phyloP scores from a whole-genome alignment of 768 basidiomycete genomes.

The Boletus sensibilis region DNA sequence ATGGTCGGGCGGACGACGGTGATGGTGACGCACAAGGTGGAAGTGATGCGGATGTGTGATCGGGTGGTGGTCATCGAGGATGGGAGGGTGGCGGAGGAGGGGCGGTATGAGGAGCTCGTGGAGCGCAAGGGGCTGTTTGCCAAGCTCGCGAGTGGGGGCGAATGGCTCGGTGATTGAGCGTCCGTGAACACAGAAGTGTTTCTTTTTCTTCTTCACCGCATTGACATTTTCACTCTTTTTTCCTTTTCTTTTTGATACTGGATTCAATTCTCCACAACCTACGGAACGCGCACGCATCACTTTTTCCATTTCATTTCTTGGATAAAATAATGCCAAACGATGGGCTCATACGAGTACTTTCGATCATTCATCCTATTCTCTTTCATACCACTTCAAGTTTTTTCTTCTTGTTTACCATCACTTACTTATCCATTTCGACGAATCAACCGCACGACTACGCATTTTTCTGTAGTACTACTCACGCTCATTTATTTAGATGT shows the following conservation, averaged over 20 bases:
- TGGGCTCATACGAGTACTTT: conserved; percentile 11
- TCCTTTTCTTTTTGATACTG: background rate
- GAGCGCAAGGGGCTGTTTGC: conserved; percentile 69
- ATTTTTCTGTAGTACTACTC: conserved; percentile 25
- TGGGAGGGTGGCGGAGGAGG: conserved; percentile 78
- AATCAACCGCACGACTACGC: conserved; percentile 17
- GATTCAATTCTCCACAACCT: background rate
- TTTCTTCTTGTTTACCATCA: background rate
- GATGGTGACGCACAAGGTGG: conserved; percentile 91
- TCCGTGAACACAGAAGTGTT: background rate
- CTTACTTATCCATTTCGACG: background rate
- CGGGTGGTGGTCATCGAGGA: conserved; percentile 77
- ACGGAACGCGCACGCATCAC: background rate
- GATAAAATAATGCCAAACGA: background rate
- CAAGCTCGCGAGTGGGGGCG: conserved; percentile 74
- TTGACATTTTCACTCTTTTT: background rate
- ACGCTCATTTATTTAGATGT: conserved; percentile 21
- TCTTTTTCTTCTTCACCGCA: background rate
- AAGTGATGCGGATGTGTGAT: conserved; percentile 91
- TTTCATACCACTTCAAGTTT: background rate
- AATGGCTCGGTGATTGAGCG: conserved; percentile 46
- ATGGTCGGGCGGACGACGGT: conserved; percentile 77
- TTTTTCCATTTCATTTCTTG: background rate
- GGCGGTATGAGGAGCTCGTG: conserved; percentile 70
- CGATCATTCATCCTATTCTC: conserved; percentile 17